phyloP scores from a whole-genome alignment of 169 alveolate genomes.

The Plasmodium billcollinsi region DNA sequence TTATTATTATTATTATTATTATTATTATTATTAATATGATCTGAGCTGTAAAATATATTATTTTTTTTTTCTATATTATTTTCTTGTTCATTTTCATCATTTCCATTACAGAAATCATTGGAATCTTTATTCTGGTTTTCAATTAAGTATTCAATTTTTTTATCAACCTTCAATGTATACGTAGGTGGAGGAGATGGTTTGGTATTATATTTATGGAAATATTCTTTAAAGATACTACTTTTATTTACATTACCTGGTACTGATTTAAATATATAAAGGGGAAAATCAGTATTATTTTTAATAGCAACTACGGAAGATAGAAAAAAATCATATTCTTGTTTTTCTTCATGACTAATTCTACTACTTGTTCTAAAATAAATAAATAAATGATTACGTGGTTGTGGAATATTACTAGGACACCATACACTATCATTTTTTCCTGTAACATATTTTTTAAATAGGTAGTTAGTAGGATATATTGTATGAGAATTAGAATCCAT shows the following conservation, averaged over 20 bases:
- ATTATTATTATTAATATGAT: neutral
- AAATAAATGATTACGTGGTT: slow-evolving; percentile 66
- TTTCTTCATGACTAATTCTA: slow-evolving; percentile 70
- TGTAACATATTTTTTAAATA: slow-evolving; percentile 17
- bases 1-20: neutral
- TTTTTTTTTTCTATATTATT: neutral
- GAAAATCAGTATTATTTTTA: slow-evolving; percentile 73
- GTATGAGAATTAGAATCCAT: slow-evolving; percentile 17
- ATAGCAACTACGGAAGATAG: slow-evolving; percentile 67
- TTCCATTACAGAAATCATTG: slow-evolving; percentile 6
- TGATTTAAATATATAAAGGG: slow-evolving; percentile 53
- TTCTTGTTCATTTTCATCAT: neutral
- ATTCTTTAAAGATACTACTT: slow-evolving; percentile 61
- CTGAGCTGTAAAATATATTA: neutral
- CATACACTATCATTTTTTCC: slow-evolving; percentile 31
- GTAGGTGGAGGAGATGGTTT: slow-evolving; percentile 77
- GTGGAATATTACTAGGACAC: slow-evolving; percentile 59
- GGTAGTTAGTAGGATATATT: slow-evolving; percentile 49
- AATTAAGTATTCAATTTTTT: slow-evolving; percentile 51
- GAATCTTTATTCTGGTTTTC: slow-evolving; percentile 5
- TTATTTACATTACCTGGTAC: slow-evolving; percentile 70
- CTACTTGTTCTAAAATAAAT: slow-evolving; percentile 67
- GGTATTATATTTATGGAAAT: slow-evolving; percentile 54
- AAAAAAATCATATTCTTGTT: slow-evolving; percentile 72
- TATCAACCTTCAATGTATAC: slow-evolving; percentile 65